These are phyloP conservation scores for Capillidium rhysosporum DNA, from an alignment of 371 early-diverging fungal species.

Conservation along the genomic window DNA sequence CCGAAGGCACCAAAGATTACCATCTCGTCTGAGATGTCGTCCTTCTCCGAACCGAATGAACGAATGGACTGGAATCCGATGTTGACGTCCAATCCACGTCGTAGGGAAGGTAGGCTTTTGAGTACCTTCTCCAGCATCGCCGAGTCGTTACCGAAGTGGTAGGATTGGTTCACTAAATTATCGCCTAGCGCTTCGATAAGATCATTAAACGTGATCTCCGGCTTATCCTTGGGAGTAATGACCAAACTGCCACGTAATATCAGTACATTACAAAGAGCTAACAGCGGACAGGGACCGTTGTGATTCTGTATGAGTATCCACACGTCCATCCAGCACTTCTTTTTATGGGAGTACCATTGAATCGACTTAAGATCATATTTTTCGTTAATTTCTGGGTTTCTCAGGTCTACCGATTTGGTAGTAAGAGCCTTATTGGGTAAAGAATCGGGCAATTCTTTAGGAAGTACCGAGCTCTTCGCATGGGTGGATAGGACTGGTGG, in stretches of 20 bases:
- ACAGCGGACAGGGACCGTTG: conserved; percentile 83
- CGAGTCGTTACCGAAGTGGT: conserved; percentile 8
- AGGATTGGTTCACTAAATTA: conserved; percentile 22
- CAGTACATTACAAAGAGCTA: conserved; percentile 69
- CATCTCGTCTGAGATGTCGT: conserved; percentile 15
- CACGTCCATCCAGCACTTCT: background rate
- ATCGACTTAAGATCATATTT: background rate
- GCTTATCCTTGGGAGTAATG: conserved; percentile 29
- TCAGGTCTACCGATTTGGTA: too few relatives aligned
- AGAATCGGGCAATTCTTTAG: too few relatives aligned
- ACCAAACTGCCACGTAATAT: conserved; percentile 50
- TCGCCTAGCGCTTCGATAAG: conserved; percentile 56
- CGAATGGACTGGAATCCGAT: conserved; percentile 49
- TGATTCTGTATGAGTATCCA: conserved; percentile 14
- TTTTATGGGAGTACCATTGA: conserved; percentile 2
- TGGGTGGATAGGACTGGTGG: too few relatives aligned
- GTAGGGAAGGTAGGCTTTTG: conserved; percentile 23
- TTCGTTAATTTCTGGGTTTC: background rate
- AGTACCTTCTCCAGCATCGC: conserved; percentile 18
- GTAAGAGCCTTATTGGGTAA: too few relatives aligned
- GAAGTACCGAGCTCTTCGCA: too few relatives aligned
- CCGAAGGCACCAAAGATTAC: conserved; percentile 60
- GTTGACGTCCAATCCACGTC: conserved; percentile 59
- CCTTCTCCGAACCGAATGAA: conserved; percentile 57
- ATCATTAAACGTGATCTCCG: conserved; percentile 38